A percentile compares a stretch with the other conserved stretches of the same genome.
Conservation (phyloP, 2,329 filamentous ascomycete genomes). For the Ophiostoma sp. region DNA sequence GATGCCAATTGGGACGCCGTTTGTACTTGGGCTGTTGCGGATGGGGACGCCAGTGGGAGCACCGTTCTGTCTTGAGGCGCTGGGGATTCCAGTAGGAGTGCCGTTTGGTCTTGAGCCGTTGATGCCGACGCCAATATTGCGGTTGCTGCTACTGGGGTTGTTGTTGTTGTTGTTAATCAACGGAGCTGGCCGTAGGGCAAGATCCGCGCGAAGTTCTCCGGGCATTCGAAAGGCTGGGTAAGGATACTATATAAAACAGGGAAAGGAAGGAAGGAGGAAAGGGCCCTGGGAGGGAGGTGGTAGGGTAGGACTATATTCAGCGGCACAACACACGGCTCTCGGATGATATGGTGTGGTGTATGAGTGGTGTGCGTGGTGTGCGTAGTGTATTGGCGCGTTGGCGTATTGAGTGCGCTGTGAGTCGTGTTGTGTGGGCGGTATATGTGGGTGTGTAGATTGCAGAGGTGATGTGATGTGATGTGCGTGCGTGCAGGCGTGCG, state of each 20-base stretch:
- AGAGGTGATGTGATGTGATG: constrained; percentile 13
- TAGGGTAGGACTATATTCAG: not conserved
- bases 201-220: constrained; percentile 26
- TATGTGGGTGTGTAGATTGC: not conserved
- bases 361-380: not conserved
- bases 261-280: not conserved
- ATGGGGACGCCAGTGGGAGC: not conserved
- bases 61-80: constrained; percentile 6
- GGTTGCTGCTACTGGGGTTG: not conserved
- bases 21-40: constrained; percentile 12
- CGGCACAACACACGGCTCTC: constrained; percentile 8
- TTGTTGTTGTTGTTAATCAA: not conserved
- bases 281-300: not conserved
- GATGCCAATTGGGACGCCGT: constrained; percentile 19
- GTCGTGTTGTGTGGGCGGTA: not conserved
- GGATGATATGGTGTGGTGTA: constrained; percentile 9
- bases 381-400: not conserved
- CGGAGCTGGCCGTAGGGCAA: constrained; percentile 30
- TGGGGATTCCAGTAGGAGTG: constrained; percentile 20
- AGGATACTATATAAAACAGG: constrained; percentile 5
- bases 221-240: constrained; percentile 23
- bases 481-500: constrained; percentile 1
- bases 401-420: not conserved
- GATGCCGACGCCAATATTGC: not conserved
- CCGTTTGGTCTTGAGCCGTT: constrained; percentile 13